These are phyloP conservation scores for Parastagonospora nodorum DNA, from an alignment of 2,329 filamentous ascomycete genomes.

Conservation along the genomic window DNA sequence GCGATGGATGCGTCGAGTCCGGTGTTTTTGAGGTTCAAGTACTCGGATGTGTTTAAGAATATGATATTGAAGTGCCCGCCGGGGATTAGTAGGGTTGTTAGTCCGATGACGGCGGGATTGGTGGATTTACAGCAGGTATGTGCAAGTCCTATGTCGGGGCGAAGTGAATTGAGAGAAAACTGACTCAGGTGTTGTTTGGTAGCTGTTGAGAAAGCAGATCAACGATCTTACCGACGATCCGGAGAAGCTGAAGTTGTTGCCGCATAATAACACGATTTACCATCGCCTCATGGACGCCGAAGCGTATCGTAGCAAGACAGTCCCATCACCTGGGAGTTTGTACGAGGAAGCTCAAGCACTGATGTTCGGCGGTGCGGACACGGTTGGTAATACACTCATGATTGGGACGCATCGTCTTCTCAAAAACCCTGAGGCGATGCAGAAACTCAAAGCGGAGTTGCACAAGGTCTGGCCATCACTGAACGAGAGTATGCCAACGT, in stretches of 20 bases:
- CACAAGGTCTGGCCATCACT: slow-evolving; percentile 44
- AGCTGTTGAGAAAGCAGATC: slow-evolving; percentile 41
- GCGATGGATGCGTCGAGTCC: slow-evolving; percentile 48
- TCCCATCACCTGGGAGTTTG: slow-evolving; percentile 41
- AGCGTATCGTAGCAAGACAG: slow-evolving; percentile 36
- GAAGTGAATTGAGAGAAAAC: too few relatives aligned
- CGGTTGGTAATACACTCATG: slow-evolving; percentile 50
- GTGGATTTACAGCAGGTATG: slow-evolving; percentile 44
- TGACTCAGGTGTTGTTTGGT: background rate
- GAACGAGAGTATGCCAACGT: slow-evolving; percentile 24
- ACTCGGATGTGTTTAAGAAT: slow-evolving; percentile 45
- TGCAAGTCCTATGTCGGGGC: too few relatives aligned
- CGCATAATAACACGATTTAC: slow-evolving; percentile 47
- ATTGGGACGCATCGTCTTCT: slow-evolving; percentile 51
- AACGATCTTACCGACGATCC: slow-evolving; percentile 37
- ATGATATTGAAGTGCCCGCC: slow-evolving; percentile 47
- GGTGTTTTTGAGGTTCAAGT: slow-evolving; percentile 47
- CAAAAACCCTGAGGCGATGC: slow-evolving; percentile 35
- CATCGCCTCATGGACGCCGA: slow-evolving; percentile 43
- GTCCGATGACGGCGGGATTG: slow-evolving; percentile 45
- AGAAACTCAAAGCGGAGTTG: slow-evolving; percentile 49
- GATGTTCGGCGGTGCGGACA: slow-evolving; percentile 55
- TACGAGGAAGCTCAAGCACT: slow-evolving; percentile 54
- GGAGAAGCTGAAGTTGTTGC: slow-evolving; percentile 34
- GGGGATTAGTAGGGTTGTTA: slow-evolving; percentile 42